Base-by-base conservation (phyloP, 179 eudicot genomes). In the Gypsophila paniculata region DNA sequence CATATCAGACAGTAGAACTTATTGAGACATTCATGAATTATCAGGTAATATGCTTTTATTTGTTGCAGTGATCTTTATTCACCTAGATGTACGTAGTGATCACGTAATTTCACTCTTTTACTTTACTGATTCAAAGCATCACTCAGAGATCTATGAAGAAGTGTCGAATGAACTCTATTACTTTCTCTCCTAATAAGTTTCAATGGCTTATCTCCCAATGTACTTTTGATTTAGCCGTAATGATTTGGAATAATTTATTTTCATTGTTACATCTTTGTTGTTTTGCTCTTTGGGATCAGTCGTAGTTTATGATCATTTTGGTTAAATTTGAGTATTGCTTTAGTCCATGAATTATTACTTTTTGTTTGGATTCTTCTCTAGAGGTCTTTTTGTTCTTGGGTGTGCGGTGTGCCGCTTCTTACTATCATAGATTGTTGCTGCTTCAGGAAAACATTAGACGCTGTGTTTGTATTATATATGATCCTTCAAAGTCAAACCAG, bases 11-110 rank as follows among this genome's bases (percentile, higher is more conserved):
- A 1, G 91, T 87, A 49, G 99, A 94, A 75, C 85, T 94, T 52
- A 91, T 94, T 59, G 99, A 90, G 85, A 94, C 99, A 51, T 94
- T 94, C 84, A 94, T 94, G 99, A 94, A 94, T 77, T 94, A 94
- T 74, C 97, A 94, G 95, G 99, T 90, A 80, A 65, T 48, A 17
- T 71, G 6, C 54, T 69, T 63, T 7, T 25, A 23, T 0, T 44
- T 75, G 32, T 51, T 68, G 22, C n/a, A n/a, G n/a, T n/a, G n/a
- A n/a, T n/a, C n/a, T n/a, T n/a, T n/a, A 26, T 5, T 25, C 34
- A 29, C 34, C 34, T 29, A 29, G 12, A 4, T 3, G 32, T 4
- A 48, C 14, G 0, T 19, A 42, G 44, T 8, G 9, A 39, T 5
- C 5, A 4, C 13, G 22, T 23, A 23, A 17, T 66, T 11, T 66